phyloP scores from a whole-genome alignment of 1,284 basidiomycete species.

The Omphalotus olearius region DNA sequence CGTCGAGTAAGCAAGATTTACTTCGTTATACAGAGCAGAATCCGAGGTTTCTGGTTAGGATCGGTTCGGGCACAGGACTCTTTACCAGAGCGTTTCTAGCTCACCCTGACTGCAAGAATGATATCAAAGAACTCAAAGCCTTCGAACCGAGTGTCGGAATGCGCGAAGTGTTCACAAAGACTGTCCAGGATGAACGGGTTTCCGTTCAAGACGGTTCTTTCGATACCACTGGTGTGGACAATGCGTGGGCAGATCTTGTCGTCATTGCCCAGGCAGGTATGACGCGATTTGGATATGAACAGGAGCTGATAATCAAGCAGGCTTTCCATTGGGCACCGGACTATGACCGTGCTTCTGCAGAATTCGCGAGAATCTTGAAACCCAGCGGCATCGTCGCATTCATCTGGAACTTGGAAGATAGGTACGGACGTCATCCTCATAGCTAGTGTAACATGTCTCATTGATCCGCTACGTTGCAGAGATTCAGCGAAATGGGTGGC shows the following conservation, averaged over 20 bases:
- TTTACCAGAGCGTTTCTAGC: constrained; percentile 74
- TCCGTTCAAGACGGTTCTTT: constrained; percentile 60
- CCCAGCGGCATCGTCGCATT: constrained; percentile 59
- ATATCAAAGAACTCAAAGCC: constrained; percentile 51
- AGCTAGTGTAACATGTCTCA: too few species aligned
- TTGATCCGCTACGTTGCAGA: constrained; percentile 27
- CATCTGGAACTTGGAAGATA: constrained; percentile 80
- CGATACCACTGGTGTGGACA: constrained; percentile 48
- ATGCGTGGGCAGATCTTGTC: constrained; percentile 70
- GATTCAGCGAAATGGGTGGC: constrained; percentile 64
- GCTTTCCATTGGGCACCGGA: constrained; percentile 84
- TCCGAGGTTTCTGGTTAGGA: constrained; percentile 29
- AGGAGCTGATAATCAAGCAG: constrained; percentile 28
- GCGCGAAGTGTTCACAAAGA: constrained; percentile 56
- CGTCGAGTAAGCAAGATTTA: constrained; percentile 50
- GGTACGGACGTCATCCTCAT: constrained; percentile 31
- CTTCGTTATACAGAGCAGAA: background rate
- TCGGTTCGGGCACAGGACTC: constrained; percentile 74
- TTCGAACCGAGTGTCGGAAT: constrained; percentile 75
- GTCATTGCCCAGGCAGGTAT: constrained; percentile 66
- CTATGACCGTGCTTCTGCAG: constrained; percentile 55
- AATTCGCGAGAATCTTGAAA: constrained; percentile 71
- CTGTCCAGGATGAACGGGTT: constrained; percentile 48
- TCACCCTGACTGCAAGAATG: constrained; percentile 48
- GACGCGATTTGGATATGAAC: background rate